phyloP scores from a whole-genome alignment of 169 alveolate genomes.

The Plasmodium coatneyi region DNA sequence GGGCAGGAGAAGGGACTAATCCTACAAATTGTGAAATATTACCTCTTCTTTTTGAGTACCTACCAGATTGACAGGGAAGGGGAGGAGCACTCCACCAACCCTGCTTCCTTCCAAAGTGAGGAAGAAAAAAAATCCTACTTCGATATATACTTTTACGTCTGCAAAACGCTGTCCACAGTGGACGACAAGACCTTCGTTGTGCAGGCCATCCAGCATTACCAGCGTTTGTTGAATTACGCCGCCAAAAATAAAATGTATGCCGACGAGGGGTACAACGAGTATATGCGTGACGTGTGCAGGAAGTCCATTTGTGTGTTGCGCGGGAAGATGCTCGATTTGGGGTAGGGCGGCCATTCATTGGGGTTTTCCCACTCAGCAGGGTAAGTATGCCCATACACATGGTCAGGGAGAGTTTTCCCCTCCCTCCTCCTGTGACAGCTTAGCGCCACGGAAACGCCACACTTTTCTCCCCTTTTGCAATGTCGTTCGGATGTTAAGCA shows the following conservation, averaged over 20 bases:
- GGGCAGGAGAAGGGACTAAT: slow-evolving; percentile 24
- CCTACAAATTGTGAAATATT: slow-evolving; percentile 28
- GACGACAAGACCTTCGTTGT: slow-evolving; percentile 30
- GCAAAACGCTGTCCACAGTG: slow-evolving; percentile 66
- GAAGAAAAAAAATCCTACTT: slow-evolving; percentile 72
- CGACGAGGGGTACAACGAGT: slow-evolving; percentile 53
- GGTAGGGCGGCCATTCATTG: background rate
- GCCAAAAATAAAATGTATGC: slow-evolving; percentile 58
- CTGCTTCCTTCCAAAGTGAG: slow-evolving; percentile 32
- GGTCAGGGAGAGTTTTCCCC: background rate
- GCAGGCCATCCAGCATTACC: slow-evolving; percentile 43
- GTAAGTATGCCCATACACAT: background rate
- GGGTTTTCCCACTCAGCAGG: background rate
- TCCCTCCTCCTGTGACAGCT: background rate
- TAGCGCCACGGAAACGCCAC: background rate
- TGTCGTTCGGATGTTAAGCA: background rate
- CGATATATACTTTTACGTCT: slow-evolving; percentile 67
- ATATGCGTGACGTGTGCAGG: slow-evolving; percentile 36
- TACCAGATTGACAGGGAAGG: background rate
- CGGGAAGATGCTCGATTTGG: slow-evolving; percentile 11
- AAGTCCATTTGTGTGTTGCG: slow-evolving; percentile 41
- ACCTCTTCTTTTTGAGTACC: slow-evolving; percentile 52
- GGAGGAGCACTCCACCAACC: background rate
- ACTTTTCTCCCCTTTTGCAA: background rate
- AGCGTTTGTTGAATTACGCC: slow-evolving; percentile 35